Evolutionary conservation across 805 yeast species (phyloP), one percentile per base, ranked within the genome.

Genomic region (Nematodospora valgi): DNA sequence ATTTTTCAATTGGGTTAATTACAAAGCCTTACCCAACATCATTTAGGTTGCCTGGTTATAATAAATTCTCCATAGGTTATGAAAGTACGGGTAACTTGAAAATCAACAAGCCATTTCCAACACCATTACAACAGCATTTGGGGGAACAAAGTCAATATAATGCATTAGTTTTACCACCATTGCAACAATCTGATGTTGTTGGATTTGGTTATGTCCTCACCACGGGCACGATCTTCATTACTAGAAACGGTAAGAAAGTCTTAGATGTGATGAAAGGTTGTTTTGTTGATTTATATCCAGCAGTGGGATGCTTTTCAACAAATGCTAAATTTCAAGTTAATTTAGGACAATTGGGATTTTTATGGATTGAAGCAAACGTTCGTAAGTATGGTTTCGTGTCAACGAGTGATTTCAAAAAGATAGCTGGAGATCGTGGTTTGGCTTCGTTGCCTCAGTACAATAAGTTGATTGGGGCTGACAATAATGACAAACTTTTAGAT

Each of bases 21-120:
- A 78, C 91, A 0, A 75, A 72, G 44, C 91, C 93, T 2, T 82
- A 82, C 48, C 93, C 95, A 2, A 68, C 73, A 39, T 27, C 49
- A 3, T 85, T 82, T 55, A 67, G 86, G 45, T 64, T 81, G 10
- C 95, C 95, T 0, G 95, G 95, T 1, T 73, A 78, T 54, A 71
- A 76, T 40, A 74, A 74, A 32, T 82, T 80, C 49, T 80, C 88
- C 0, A 68, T 85, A 32, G 83, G 83, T 3, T 78, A 84, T 51
- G 91, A 84, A 53, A 74, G 85, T 2, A 75, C 78, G 4, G 95
- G 94, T 2, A 74, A 79, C 40, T 59, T 82, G 37, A 68, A 86
- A 42, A 72, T 83, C 32, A 81, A 78, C 49, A 74, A 74, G 47
- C 86, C 87, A 15, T 76, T 80, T 31, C 67, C 72, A 1, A 63